Evolutionary conservation across 1,284 basidiomycete genomes (phyloP).

Genomic region (Sanghuangporus weigelae): DNA sequence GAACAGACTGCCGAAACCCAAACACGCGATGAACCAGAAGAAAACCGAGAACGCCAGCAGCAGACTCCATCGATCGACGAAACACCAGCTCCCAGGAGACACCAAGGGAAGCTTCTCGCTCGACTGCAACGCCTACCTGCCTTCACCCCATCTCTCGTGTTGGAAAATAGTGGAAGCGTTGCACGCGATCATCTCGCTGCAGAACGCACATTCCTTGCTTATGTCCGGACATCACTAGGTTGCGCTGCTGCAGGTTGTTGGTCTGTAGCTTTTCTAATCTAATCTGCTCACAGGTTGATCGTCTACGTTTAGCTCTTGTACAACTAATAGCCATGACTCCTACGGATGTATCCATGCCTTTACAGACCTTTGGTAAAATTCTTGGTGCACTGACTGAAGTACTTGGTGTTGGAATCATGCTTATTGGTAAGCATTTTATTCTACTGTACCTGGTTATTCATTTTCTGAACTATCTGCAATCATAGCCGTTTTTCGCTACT

Average conservation of each 20-base stretch:
- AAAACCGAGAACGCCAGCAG: not conserved
- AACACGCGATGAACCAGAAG: too few species aligned
- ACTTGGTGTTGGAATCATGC: slow-evolving; percentile 6
- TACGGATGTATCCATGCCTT: not conserved
- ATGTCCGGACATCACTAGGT: slow-evolving; percentile 42
- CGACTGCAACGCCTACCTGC: not conserved
- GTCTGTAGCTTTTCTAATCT: not conserved
- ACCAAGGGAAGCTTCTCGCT: not conserved
- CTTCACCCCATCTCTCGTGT: slow-evolving; percentile 26
- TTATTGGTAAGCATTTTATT: not conserved
- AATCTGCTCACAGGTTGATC: not conserved
- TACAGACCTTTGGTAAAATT: not conserved
- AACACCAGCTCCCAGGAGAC: not conserved
- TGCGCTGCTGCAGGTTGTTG: slow-evolving; percentile 37
- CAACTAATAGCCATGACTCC: slow-evolving; percentile 5
- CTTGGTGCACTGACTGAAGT: slow-evolving; percentile 2
- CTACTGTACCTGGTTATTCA: not conserved
- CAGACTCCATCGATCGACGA: not conserved
- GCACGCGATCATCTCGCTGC: slow-evolving; percentile 46
- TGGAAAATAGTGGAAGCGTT: slow-evolving; percentile 40
- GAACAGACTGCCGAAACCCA: not conserved
- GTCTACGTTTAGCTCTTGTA: slow-evolving; percentile 5
- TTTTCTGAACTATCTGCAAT: not conserved
- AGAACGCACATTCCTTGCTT: slow-evolving; percentile 46
- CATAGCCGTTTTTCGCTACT: slow-evolving; percentile 3